Percentiles rank a stretch among this genome's conserved stretches.
These are phyloP conservation scores for Pseudophaeomoniella oleicola DNA, from an alignment of 2,329 filamentous ascomycete genomes.

Conservation along the genomic window DNA sequence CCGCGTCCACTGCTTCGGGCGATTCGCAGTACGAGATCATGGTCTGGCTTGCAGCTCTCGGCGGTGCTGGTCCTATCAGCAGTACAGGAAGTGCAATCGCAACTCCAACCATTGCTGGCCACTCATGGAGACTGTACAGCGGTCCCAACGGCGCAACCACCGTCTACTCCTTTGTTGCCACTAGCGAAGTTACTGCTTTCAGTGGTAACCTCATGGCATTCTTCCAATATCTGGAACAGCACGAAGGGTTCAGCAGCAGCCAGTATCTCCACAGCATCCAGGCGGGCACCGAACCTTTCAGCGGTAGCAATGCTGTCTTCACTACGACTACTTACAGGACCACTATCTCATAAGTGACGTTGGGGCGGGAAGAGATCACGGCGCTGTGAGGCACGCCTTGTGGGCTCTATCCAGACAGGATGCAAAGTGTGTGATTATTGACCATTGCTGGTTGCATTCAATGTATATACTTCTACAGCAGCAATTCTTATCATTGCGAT, in stretches of 20 bases:
- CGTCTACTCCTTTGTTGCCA: conserved; percentile 47
- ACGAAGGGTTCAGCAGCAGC: conserved; percentile 30
- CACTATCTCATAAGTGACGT: conserved; percentile 11
- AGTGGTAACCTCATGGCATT: conserved; percentile 44
- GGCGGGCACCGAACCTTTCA: conserved; percentile 44
- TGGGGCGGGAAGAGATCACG: background rate
- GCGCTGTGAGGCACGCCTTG: too few relatives aligned
- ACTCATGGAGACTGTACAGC: conserved; percentile 43
- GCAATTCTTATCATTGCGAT: too few relatives aligned
- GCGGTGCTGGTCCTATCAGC: conserved; percentile 45
- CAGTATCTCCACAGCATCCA: conserved; percentile 41
- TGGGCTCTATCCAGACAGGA: too few relatives aligned
- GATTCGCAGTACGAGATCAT: conserved; percentile 49
- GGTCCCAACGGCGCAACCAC: conserved; percentile 46
- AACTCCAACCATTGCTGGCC: conserved; percentile 37
- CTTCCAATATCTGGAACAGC: conserved; percentile 37
- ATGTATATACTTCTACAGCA: too few relatives aligned
- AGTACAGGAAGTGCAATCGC: conserved; percentile 38
- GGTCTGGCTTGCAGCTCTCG: conserved; percentile 48
- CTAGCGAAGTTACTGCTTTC: conserved; percentile 34
- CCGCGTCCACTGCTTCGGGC: conserved; percentile 29
- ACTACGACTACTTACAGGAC: conserved; percentile 17
- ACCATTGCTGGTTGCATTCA: too few relatives aligned
- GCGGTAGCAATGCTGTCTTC: conserved; percentile 29
- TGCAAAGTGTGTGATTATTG: too few relatives aligned